A percentile compares a stretch with the other conserved stretches of the same genome.
Conservation (phyloP, 2,329 filamentous ascomycete species). For the Neodidymelliopsis sp. region DNA sequence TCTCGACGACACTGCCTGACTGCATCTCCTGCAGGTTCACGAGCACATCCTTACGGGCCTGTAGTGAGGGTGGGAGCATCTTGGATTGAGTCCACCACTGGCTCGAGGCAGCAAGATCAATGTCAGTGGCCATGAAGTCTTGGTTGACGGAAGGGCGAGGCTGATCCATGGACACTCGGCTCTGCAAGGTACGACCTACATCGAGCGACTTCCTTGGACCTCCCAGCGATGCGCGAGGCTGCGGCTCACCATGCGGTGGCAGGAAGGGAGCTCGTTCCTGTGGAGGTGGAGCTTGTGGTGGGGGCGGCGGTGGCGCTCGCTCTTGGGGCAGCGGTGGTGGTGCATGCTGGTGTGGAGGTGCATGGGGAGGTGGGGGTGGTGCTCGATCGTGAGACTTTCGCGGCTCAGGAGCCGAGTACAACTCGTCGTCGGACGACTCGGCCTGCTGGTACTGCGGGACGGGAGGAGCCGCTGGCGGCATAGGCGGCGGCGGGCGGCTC, state of each 20-base stretch:
- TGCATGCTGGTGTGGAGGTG: conserved; percentile 42
- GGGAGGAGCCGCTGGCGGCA: conserved; percentile 46
- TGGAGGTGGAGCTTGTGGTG: conserved; percentile 48
- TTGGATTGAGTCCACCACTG: conserved; percentile 90
- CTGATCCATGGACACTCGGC: conserved; percentile 76
- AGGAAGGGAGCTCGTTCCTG: conserved; percentile 32
- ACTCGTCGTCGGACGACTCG: conserved; percentile 46
- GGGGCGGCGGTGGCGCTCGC: conserved; percentile 45
- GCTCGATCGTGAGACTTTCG: conserved; percentile 46
- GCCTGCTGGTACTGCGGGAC: conserved; percentile 36
- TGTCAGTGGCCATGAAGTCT: conserved; percentile 85
- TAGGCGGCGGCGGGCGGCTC: conserved; percentile 39
- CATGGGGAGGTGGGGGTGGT: conserved; percentile 48
- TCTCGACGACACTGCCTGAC: conserved; percentile 76
- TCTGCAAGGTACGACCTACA: conserved; percentile 60
- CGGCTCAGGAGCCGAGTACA: conserved; percentile 47
- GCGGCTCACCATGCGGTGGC: conserved; percentile 54
- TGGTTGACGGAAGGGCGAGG: conserved; percentile 71
- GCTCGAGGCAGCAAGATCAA: conserved; percentile 77
- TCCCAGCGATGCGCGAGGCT: conserved; percentile 52
- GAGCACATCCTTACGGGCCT: conserved; percentile 82
- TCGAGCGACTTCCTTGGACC: conserved; percentile 69
- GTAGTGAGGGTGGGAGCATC: conserved; percentile 79
- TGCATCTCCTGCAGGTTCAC: conserved; percentile 83
- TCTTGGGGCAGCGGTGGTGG: conserved; percentile 50